Evolutionary conservation across 2,329 filamentous ascomycete species (phyloP).

Genomic region (Phaeomoniella chlamydospora): DNA sequence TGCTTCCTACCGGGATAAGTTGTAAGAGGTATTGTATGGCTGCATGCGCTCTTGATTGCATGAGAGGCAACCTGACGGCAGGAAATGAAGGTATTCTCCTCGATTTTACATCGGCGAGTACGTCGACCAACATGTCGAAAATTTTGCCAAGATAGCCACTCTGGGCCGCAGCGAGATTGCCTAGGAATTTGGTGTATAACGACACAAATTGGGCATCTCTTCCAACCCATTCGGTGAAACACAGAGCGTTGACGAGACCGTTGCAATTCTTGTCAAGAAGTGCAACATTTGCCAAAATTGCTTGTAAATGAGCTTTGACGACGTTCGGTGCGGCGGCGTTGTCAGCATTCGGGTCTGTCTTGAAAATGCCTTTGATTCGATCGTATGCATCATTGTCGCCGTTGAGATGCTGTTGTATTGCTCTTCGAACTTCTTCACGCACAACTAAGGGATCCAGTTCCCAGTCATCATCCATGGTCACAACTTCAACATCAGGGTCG

Average conservation of each 20-base stretch:
- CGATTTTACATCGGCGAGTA: conserved; percentile 49
- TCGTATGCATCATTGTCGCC: conserved; percentile 43
- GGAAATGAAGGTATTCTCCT: conserved; percentile 39
- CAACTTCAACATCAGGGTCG: conserved; percentile 20
- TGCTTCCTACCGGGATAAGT: conserved; percentile 66
- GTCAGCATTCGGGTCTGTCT: conserved; percentile 27
- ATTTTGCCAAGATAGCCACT: conserved; percentile 61
- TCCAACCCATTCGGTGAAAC: conserved; percentile 47
- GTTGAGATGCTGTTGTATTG: conserved; percentile 36
- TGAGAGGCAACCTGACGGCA: conserved; percentile 45
- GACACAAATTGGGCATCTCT: conserved; percentile 45
- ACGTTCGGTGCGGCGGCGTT: conserved; percentile 36
- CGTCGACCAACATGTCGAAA: conserved; percentile 65
- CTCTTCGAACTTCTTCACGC: conserved; percentile 46
- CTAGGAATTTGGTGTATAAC: conserved; percentile 41
- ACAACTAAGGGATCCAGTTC: conserved; percentile 25
- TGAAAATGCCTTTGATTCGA: conserved; percentile 38
- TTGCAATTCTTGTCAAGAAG: conserved; percentile 41
- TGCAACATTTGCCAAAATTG: conserved; percentile 41
- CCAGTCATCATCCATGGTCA: conserved; percentile 12
- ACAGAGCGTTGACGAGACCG: conserved; percentile 41
- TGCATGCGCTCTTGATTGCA: conserved; percentile 62
- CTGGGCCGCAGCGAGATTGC: conserved; percentile 64
- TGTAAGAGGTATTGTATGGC: conserved; percentile 62
- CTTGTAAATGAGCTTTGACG: conserved; percentile 43